These are phyloP conservation scores for Cicer cuneatum DNA, from an alignment of 306 rosid genomes.

Conservation along the genomic window DNA sequence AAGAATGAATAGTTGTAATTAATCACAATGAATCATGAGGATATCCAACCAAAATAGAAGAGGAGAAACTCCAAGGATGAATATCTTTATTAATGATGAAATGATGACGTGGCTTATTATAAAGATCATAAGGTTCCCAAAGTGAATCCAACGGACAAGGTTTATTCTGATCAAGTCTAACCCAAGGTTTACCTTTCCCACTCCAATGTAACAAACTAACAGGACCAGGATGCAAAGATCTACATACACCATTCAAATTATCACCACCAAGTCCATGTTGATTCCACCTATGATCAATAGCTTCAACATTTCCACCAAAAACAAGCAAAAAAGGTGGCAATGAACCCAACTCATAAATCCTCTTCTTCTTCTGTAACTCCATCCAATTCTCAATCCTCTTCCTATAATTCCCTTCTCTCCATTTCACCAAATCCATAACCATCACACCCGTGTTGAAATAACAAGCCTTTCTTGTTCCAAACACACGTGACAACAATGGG, in stretches of 20 bases:
- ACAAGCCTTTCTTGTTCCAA: slow-evolving; percentile 62
- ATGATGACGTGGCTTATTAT: slow-evolving; percentile 41
- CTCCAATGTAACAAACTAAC: slow-evolving; percentile 94
- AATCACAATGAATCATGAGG: slow-evolving; percentile 56
- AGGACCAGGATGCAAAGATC: slow-evolving; percentile 91
- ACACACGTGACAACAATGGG: slow-evolving; percentile 74
- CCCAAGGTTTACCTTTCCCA: slow-evolving; percentile 99
- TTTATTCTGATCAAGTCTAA: slow-evolving; percentile 67
- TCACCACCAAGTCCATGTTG: slow-evolving; percentile 97
- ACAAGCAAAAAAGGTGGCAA: slow-evolving; percentile 83
- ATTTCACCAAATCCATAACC: slow-evolving; percentile 79
- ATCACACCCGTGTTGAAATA: slow-evolving; percentile 96
- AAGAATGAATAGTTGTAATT: slow-evolving; percentile 32
- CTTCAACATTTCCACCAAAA: slow-evolving; percentile 82
- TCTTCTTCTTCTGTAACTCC: slow-evolving; percentile 73
- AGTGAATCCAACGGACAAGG: slow-evolving; percentile 80
- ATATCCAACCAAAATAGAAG: slow-evolving; percentile 56
- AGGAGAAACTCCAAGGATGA: slow-evolving; percentile 52
- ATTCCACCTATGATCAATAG: slow-evolving; percentile 89
- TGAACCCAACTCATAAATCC: slow-evolving; percentile 90
- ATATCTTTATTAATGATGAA: slow-evolving; percentile 25
- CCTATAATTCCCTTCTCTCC: slow-evolving; percentile 76
- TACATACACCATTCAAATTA: slow-evolving; percentile 78
- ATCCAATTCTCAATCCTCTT: slow-evolving; percentile 87
- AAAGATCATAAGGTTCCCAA: slow-evolving; percentile 95